Conservation (phyloP, 148 eudicot genomes). For the Simmondsia chinensis region DNA sequence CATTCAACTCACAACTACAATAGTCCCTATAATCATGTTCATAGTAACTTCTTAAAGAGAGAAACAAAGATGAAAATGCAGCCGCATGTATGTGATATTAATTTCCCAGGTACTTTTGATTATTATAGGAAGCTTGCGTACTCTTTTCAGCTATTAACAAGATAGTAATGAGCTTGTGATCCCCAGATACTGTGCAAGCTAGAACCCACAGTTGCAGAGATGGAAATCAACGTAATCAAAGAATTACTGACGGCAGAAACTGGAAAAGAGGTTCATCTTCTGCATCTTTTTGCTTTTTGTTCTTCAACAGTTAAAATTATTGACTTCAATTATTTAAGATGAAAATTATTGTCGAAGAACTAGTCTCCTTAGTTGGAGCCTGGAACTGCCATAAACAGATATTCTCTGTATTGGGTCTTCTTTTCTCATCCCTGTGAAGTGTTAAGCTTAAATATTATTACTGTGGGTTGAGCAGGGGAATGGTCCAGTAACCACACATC, state of each 20-base stretch:
- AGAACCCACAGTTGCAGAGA: slow-evolving; percentile 30
- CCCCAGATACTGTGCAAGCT: slow-evolving; percentile 45
- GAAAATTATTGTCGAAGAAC: too few species aligned
- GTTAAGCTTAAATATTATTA: not conserved
- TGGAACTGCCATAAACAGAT: not conserved
- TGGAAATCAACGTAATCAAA: slow-evolving; percentile 25
- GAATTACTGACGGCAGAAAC: slow-evolving; percentile 21
- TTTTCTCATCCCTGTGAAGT: slow-evolving; percentile 7
- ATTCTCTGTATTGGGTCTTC: too few species aligned
- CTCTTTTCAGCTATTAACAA: not conserved
- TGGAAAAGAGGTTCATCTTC: slow-evolving; percentile 1
- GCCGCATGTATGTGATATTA: too few species aligned
- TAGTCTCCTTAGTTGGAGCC: too few species aligned
- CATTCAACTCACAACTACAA: too few species aligned
- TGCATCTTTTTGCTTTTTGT: not conserved
- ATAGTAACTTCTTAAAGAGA: too few species aligned
- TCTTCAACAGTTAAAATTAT: slow-evolving; percentile 1
- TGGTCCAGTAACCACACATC: not conserved
- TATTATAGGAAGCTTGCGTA: too few species aligned
- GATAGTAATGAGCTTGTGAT: not conserved
- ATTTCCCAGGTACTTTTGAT: too few species aligned
- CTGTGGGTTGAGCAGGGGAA: not conserved
- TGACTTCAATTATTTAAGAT: too few species aligned
- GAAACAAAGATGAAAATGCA: too few species aligned
- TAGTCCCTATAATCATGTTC: too few species aligned